Conservation (phyloP, 805 yeast genomes). For the Candida tallmaniae region DNA sequence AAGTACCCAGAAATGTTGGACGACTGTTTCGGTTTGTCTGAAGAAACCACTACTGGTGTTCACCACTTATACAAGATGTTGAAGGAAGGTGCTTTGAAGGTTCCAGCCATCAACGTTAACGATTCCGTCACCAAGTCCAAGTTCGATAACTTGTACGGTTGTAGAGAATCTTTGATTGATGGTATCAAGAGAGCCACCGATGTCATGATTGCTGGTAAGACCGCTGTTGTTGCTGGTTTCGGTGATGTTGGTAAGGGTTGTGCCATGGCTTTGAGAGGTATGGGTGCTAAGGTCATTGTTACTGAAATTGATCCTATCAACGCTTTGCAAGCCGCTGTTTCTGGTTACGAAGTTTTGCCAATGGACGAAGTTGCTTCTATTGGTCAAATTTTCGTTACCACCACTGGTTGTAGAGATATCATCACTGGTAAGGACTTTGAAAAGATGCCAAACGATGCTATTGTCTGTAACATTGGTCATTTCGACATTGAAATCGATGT, state of each 20-base stretch:
- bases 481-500: slow-evolving; percentile 99
- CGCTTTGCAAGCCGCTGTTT: slow-evolving; percentile 98
- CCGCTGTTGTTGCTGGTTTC: slow-evolving; percentile 97
- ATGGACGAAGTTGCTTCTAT: slow-evolving; percentile 87
- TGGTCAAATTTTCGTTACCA: slow-evolving; percentile 98
- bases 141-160: slow-evolving; percentile 99
- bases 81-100: slow-evolving; percentile 83
- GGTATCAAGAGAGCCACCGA: slow-evolving; percentile 99
- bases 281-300: slow-evolving; percentile 98
- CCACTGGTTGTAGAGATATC: slow-evolving; percentile 99
- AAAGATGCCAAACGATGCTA: slow-evolving; percentile 98
- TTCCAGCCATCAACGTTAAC: slow-evolving; percentile 98
- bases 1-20: slow-evolving; percentile 97
- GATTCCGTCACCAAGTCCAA: slow-evolving; percentile 99
- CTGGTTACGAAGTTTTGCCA: slow-evolving; percentile 95
- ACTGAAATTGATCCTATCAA: slow-evolving; percentile 98
- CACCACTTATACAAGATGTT: slow-evolving; percentile 98
- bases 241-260: slow-evolving; percentile 99
- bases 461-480: slow-evolving; percentile 99
- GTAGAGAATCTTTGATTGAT: slow-evolving; percentile 97
- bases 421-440: slow-evolving; percentile 84
- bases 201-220: slow-evolving; percentile 99
- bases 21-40: slow-evolving; percentile 93
- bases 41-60: slow-evolving; percentile 99
- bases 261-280: slow-evolving; percentile 96